Conservation (phyloP, 163 green algal species). For the Scenedesmus sp. region DNA sequence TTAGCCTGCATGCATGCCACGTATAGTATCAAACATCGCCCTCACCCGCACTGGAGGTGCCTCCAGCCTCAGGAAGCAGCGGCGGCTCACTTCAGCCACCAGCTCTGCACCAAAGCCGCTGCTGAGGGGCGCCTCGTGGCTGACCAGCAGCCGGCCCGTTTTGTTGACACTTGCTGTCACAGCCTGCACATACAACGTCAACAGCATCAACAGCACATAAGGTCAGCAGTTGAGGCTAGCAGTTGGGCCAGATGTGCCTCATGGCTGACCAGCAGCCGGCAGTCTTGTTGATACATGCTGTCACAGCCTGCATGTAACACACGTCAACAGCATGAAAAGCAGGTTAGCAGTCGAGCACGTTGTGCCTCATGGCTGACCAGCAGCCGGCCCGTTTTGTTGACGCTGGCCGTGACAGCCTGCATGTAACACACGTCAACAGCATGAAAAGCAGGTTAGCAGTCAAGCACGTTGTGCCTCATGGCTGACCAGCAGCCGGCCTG, state of each 20-base stretch:
- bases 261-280: too few relatives aligned
- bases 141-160: slow-evolving; percentile 89
- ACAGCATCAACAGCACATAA: too few relatives aligned
- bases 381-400: not conserved
- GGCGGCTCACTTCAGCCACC: slow-evolving; percentile 72
- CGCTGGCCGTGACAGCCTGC: not conserved
- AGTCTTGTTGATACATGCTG: too few relatives aligned
- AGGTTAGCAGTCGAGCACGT: too few relatives aligned
- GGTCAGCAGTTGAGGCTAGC: too few relatives aligned
- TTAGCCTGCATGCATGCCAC: not conserved
- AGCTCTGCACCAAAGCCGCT: slow-evolving; percentile 93
- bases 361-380: too few relatives aligned
- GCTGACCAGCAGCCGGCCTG: not conserved
- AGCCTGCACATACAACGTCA: slow-evolving; percentile 32
- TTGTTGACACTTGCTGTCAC: slow-evolving; percentile 85
- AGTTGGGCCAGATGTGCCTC: too few relatives aligned
- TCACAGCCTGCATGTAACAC: not conserved
- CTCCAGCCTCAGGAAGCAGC: slow-evolving; percentile 82
- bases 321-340: not conserved
- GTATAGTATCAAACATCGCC: not conserved
- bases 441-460: too few relatives aligned
- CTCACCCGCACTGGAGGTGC: slow-evolving; percentile 66
- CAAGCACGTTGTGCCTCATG: too few relatives aligned
- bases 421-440: not conserved
- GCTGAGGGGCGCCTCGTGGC: slow-evolving; percentile 92